phyloP scores from a whole-genome alignment of 2,329 filamentous ascomycete species.

The Fusarium guadeloupense region DNA sequence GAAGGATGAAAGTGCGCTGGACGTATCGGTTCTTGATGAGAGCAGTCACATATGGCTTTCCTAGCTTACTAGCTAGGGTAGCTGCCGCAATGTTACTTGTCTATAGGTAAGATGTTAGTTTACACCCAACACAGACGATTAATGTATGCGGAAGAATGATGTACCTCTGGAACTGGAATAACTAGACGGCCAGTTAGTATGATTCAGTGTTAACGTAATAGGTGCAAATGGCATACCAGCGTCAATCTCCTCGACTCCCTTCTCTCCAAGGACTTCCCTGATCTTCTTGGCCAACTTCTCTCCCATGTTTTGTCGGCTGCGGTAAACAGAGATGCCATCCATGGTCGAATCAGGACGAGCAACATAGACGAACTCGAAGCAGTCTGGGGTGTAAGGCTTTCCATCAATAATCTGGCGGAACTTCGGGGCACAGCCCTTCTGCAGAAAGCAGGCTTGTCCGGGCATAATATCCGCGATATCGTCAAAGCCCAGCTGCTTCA shows the following conservation, averaged over 20 bases:
- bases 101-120: slow-evolving; percentile 48
- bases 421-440: slow-evolving; percentile 77
- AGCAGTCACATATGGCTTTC: slow-evolving; percentile 80
- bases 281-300: slow-evolving; percentile 80
- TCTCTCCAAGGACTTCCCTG: slow-evolving; percentile 70
- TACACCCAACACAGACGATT: neutral
- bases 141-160: neutral
- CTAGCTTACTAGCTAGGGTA: slow-evolving; percentile 76
- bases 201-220: neutral
- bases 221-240: slow-evolving; percentile 53
- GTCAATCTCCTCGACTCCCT: slow-evolving; percentile 80
- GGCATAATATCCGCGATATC: slow-evolving; percentile 81
- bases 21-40: slow-evolving; percentile 93
- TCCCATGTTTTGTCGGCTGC: slow-evolving; percentile 87
- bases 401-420: slow-evolving; percentile 78
- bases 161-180: slow-evolving; percentile 72
- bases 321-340: slow-evolving; percentile 87
- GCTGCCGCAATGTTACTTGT: slow-evolving; percentile 85
- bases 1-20: slow-evolving; percentile 81
- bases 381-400: slow-evolving; percentile 78
- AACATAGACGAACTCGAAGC: slow-evolving; percentile 72
- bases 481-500: slow-evolving; percentile 81
- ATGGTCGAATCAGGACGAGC: slow-evolving; percentile 83
- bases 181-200: slow-evolving; percentile 55
- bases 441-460: slow-evolving; percentile 85